A percentile compares a stretch with the other conserved stretches of the same genome.
Conservation (phyloP, 306 rosid species). For the Fragaria iinumae region DNA sequence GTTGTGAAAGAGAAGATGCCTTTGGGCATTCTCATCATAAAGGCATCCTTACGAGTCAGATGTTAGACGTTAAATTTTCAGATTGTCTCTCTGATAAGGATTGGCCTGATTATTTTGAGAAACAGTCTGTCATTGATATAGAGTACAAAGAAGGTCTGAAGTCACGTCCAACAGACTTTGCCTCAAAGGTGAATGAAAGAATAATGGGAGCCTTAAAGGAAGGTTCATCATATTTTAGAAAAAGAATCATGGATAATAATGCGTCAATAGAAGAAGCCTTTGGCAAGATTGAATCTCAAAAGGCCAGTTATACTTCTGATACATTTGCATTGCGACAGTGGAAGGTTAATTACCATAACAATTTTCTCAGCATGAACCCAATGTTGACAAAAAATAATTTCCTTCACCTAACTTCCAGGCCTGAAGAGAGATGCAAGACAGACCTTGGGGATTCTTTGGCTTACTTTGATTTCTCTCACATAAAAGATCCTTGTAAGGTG, state of each 20-base stretch:
- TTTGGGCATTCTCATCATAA: constrained; percentile 31
- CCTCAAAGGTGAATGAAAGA: constrained; percentile 33
- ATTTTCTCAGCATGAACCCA: constrained; percentile 69
- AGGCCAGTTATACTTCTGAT: constrained; percentile 32
- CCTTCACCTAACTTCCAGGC: constrained; percentile 37
- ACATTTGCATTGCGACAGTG: constrained; percentile 32
- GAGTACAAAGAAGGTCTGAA: constrained; percentile 6
- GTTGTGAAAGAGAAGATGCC: constrained; percentile 36
- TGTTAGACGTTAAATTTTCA: constrained; percentile 30
- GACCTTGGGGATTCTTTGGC: constrained; percentile 41
- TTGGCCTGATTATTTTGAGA: constrained; percentile 28
- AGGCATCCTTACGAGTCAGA: constrained; percentile 33
- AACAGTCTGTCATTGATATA: constrained; percentile 28
- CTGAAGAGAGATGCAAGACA: constrained; percentile 36
- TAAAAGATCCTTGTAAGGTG: constrained; percentile 76
- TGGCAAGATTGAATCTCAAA: constrained; percentile 37
- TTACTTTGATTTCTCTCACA: constrained; percentile 66
- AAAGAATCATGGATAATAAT: constrained; percentile 27
- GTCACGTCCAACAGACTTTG: constrained; percentile 25
- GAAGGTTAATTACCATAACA: constrained; percentile 37
- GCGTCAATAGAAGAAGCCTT: constrained; percentile 32
- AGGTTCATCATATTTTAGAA: constrained; percentile 33
- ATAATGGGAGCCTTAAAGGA: constrained; percentile 31
- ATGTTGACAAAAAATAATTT: constrained; percentile 61
- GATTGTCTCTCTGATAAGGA: constrained; percentile 28